Conservation (phyloP, 305 asterid species). For the Fraxinus platypoda region DNA sequence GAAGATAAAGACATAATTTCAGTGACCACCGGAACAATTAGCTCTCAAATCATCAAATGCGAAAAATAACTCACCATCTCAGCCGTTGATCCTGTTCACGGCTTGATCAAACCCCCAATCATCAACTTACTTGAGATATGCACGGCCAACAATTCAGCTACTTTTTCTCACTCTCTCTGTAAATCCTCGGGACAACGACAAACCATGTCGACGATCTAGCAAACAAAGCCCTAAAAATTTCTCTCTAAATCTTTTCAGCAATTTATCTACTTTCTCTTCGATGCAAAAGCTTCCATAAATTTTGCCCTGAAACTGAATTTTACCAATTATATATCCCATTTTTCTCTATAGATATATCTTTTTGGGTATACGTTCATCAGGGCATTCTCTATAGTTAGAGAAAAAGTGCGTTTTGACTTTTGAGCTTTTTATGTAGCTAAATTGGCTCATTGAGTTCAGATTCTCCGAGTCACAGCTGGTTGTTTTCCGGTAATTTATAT, state of each 20-base stretch:
- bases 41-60: not conserved
- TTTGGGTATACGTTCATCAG: not conserved
- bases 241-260: not conserved
- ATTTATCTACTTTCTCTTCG: not conserved
- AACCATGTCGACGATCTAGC: conserved; percentile 23
- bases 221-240: conserved; percentile 2
- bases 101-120: conserved; percentile 20
- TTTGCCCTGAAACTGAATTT: not conserved
- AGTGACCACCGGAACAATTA: no score
- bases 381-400: not conserved
- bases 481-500: conserved; percentile 6
- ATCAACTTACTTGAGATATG: conserved; percentile 7
- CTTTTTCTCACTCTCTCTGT: not conserved
- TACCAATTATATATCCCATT: not conserved
- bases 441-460: not conserved
- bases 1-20: no score
- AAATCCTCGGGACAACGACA: conserved; percentile 20
- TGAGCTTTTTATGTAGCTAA: not conserved
- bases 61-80: not conserved
- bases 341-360: not conserved
- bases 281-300: not conserved
- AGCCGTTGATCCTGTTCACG: conserved; percentile 23
- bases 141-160: conserved; percentile 2
- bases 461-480: conserved; percentile 5
- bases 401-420: not conserved